phyloP scores from a whole-genome alignment of 2,329 filamentous ascomycete genomes.

The Colletotrichum chlorophyti region DNA sequence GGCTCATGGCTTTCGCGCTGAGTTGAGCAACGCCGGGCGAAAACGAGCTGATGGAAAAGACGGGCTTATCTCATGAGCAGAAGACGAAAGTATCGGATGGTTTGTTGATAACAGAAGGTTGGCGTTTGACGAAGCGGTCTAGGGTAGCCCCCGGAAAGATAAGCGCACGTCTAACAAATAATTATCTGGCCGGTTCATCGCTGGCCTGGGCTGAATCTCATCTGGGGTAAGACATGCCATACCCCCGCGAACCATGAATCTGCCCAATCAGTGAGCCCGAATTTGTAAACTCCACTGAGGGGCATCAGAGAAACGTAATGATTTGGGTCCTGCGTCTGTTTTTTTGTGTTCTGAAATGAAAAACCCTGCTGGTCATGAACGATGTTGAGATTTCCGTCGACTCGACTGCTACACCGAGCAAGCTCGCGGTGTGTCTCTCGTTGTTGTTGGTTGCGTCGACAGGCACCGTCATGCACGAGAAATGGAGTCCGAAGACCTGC shows the following conservation, averaged over 20 bases:
- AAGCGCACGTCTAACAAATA: conserved; percentile 7
- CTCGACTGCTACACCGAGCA: no score
- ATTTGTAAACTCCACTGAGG: conserved; percentile 15
- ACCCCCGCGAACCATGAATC: not conserved
- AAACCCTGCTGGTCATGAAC: conserved; percentile 11
- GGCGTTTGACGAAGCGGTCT: conserved; percentile 16
- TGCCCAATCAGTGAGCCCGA: conserved; percentile 16
- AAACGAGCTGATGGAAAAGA: not conserved
- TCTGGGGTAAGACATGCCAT: conserved; percentile 25
- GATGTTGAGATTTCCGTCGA: no score
- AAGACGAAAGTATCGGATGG: not conserved
- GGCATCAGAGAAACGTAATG: conserved; percentile 19
- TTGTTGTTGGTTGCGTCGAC: not conserved
- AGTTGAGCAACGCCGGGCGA: not conserved
- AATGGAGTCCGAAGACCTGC: not conserved
- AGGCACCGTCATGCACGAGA: not conserved
- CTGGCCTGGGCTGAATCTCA: not conserved
- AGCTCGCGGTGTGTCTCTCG: no score
- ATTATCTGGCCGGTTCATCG: not conserved
- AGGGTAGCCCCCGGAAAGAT: conserved; percentile 12
- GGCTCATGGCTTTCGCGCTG: conserved; percentile 20
- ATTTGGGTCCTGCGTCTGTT: no score
- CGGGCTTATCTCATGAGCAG: not conserved
- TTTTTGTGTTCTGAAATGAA: not conserved
- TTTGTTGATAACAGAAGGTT: not conserved